A percentile compares a stretch with the other conserved stretches of the same genome.
Evolutionary conservation across 768 basidiomycete species (phyloP).

Genomic region (Leccinum disarticulatum): DNA sequence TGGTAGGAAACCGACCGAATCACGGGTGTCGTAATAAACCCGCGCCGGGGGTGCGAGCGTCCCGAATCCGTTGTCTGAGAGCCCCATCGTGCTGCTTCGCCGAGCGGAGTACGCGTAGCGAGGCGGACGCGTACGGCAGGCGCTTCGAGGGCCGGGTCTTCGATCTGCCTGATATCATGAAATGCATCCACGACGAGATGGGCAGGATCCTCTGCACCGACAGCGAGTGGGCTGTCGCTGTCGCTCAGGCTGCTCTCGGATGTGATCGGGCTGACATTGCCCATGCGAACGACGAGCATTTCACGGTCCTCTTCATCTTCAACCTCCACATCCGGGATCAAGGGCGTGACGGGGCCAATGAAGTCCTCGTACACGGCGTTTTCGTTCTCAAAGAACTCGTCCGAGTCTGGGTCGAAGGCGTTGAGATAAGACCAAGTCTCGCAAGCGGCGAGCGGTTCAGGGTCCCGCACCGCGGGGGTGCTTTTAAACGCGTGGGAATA

Average conservation of each 20-base stretch:
- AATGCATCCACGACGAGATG: constrained; percentile 41
- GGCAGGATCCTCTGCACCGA: constrained; percentile 42
- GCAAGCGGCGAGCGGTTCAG: constrained; percentile 38
- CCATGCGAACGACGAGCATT: constrained; percentile 31
- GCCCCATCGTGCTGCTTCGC: constrained; percentile 9
- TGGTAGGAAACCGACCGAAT: background rate
- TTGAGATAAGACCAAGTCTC: constrained; percentile 66
- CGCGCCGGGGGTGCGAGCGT: constrained; percentile 9
- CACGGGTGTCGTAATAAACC: background rate
- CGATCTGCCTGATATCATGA: constrained; percentile 25
- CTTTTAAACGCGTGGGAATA: constrained; percentile 47
- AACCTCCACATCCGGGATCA: constrained; percentile 10
- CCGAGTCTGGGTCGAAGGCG: constrained; percentile 78
- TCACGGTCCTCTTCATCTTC: constrained; percentile 33
- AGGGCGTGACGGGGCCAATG: constrained; percentile 40
- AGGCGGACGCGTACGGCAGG: constrained; percentile 26
- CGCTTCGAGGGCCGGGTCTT: constrained; percentile 4
- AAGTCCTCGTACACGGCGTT: constrained; percentile 66
- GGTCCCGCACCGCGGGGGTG: constrained; percentile 44
- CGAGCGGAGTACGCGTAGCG: constrained; percentile 14
- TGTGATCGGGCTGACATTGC: constrained; percentile 35
- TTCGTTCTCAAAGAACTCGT: constrained; percentile 66
- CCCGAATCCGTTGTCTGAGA: constrained; percentile 3
- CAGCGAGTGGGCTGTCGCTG: constrained; percentile 49
- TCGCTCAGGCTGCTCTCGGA: constrained; percentile 48